Evolutionary conservation across 805 yeast species (phyloP).

Genomic region (Kluyveromyces lactis): DNA sequence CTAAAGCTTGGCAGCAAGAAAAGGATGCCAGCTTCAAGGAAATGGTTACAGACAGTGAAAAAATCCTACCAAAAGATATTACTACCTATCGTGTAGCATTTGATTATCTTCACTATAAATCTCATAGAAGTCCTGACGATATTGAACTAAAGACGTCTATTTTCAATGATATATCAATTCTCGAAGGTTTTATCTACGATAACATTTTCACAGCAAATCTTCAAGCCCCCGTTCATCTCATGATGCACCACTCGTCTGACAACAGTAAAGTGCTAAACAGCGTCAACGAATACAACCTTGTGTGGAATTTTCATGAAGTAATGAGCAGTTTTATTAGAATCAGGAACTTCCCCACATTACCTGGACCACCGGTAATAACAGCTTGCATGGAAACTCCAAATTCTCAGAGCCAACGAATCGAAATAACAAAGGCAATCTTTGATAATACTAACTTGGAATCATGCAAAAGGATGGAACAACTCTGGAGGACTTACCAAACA

Average conservation of each 20-base stretch:
- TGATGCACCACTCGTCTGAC: constrained; percentile 12
- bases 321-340: constrained; percentile 28
- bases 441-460: constrained; percentile 22
- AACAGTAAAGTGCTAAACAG: constrained; percentile 23
- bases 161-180: constrained; percentile 23
- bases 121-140: constrained; percentile 17
- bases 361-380: constrained; percentile 5
- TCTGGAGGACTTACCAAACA: constrained; percentile 23
- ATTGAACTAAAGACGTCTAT: constrained; percentile 17
- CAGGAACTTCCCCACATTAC: constrained; percentile 25
- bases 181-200: constrained; percentile 20
- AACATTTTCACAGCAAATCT: constrained; percentile 20
- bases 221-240: constrained; percentile 14
- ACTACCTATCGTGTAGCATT: constrained; percentile 17
- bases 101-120: constrained; percentile 18
- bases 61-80: constrained; percentile 15
- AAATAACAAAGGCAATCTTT: constrained; percentile 12
- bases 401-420: constrained; percentile 14
- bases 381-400: constrained; percentile 6
- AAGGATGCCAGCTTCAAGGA: constrained; percentile 23
- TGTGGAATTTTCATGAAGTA: constrained; percentile 37
- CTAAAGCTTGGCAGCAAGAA: constrained; percentile 23
- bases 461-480: constrained; percentile 12
- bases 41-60: not conserved
- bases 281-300: constrained; percentile 32